These are phyloP conservation scores for Claviceps arundinis DNA, from an alignment of 2,329 filamentous ascomycete species.

Conservation along the genomic window DNA sequence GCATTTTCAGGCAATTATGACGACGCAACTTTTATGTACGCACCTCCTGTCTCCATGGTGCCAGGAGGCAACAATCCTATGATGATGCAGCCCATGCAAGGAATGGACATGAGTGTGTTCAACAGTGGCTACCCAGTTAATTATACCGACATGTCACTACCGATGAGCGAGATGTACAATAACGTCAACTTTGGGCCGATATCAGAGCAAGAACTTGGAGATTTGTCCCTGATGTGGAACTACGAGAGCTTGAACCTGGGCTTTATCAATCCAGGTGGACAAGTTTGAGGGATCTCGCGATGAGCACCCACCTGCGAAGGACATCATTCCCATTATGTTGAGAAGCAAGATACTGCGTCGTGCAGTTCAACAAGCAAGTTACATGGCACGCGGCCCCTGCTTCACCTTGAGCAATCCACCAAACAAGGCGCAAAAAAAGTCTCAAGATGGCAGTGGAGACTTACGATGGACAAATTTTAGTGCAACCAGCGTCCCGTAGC, in stretches of 20 bases:
- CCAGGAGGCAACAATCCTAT: not conserved
- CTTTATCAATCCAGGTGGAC: constrained; percentile 14
- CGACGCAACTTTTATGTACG: not conserved
- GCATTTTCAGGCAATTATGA: not conserved
- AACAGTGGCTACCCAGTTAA: not conserved
- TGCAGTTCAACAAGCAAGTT: not conserved
- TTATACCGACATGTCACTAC: constrained; percentile 8
- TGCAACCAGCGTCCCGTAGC: too few relatives aligned
- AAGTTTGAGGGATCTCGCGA: not conserved
- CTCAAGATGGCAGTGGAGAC: too few relatives aligned
- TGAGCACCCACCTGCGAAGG: not conserved
- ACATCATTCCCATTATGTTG: too few relatives aligned
- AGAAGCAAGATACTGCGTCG: not conserved
- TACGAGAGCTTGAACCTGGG: constrained; percentile 20
- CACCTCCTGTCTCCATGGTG: not conserved
- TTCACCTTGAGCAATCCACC: not conserved
- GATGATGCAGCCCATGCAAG: constrained; percentile 1
- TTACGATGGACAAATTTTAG: too few relatives aligned
- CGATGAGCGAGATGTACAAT: constrained; percentile 6
- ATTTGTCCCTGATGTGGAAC: constrained; percentile 20
- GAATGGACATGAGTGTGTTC: not conserved
- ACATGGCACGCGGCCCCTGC: not conserved
- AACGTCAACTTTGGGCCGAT: constrained; percentile 14
- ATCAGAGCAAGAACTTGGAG: constrained; percentile 20
- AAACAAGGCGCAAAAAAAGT: not conserved